Evolutionary conservation across 345 rosid species (phyloP), one percentile per base, ranked within the genome.

Genomic region (Camelina laxa): DNA sequence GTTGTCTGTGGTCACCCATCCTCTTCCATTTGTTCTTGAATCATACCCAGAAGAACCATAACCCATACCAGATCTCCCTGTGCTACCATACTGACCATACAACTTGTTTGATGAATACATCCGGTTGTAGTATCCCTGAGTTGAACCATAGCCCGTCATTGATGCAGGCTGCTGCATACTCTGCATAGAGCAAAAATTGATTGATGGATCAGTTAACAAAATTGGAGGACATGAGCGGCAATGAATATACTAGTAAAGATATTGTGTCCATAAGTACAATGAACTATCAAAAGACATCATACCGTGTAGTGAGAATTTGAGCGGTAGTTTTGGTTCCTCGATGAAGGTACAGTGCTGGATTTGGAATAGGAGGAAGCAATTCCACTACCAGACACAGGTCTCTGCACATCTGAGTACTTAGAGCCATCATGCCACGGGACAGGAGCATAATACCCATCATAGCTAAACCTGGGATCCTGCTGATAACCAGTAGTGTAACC

Each of bases 11-110:
- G 83, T 69, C 67, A 79, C 70, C 96, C 94, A 91, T 3, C 89
- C 92, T 33, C 87, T 83, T 33, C 85, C 88, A 75, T 84, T 85
- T 58, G 87, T 44, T 76, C 89, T 80, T 31, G 85, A 70, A 75
- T 89, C 96, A 86, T 85, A 93, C 41, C 86, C 92, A 75, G 80
- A 75, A n/a, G 89, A 77, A 33, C 93, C 93, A 80, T 73, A 87
- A 19, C 90, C 86, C 84, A 86, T 72, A 20, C 90, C 88, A 58
- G 97, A 82, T 78, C 91, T 80, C 38, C 79, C 82, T 2, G 89
- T 51, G 80, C 79, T 83, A 4, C 89, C 96, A 83, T 85, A 89
- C 65, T 87, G 95, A 44, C 88, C 82, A 69, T 84, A 91, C 21
- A 82, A 38, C 80, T 89, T 93, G 87, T 75, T 89, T 5, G 30